phyloP scores from a whole-genome alignment of 2,329 filamentous ascomycete genomes.

The Lomentospora prolificans region DNA sequence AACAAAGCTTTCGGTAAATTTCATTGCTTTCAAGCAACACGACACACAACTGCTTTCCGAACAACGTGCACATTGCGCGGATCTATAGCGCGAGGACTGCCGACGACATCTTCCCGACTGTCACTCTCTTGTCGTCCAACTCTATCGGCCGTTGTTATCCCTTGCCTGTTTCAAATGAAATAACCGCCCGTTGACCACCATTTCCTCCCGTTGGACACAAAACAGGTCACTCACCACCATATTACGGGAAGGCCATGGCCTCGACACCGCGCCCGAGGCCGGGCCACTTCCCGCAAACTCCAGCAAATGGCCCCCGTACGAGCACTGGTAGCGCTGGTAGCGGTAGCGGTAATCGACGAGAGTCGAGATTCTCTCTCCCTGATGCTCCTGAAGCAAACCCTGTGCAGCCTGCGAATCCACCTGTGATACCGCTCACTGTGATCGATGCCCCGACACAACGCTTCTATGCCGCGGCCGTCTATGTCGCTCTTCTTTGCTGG shows the following conservation, averaged over 20 bases:
- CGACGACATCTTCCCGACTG: not conserved
- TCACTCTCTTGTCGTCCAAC: not conserved
- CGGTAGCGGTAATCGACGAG: not conserved
- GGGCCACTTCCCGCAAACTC: slow-evolving; percentile 8
- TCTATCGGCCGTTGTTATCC: not conserved
- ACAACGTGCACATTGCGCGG: not conserved
- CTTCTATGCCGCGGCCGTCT: slow-evolving; percentile 75
- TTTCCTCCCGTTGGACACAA: not conserved
- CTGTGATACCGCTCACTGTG: slow-evolving; percentile 70
- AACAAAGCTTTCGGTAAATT: not conserved
- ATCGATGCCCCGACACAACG: slow-evolving; percentile 88
- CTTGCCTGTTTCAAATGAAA: not conserved
- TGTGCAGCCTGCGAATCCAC: slow-evolving; percentile 27
- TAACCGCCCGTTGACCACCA: not conserved
- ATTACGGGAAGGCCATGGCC: slow-evolving; percentile 7
- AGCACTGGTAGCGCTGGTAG: slow-evolving; percentile 1
- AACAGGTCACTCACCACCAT: not conserved
- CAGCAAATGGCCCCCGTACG: not conserved
- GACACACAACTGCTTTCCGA: not conserved
- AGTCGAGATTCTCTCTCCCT: slow-evolving; percentile 26
- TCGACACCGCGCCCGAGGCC: slow-evolving; percentile 9
- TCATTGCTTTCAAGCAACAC: not conserved
- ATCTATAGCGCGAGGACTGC: not conserved
- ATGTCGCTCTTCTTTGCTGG: slow-evolving; percentile 67
- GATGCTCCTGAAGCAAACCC: slow-evolving; percentile 31